These are phyloP conservation scores for Poa pratensis DNA, from an alignment of 176 grass and related monocot genomes.

Conservation along the genomic window DNA sequence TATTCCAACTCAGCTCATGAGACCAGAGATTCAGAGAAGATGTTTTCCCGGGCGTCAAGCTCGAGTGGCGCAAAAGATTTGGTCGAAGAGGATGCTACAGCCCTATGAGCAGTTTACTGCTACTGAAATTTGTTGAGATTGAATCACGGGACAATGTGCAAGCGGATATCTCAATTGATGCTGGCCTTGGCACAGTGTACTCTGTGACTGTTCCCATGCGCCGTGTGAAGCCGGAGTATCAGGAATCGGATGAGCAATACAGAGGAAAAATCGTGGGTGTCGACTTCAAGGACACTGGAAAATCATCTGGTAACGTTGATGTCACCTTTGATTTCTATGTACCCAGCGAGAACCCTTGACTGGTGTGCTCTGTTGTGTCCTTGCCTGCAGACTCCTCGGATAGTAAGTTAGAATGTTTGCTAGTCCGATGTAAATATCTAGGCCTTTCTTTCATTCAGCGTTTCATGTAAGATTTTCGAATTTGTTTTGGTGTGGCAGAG, in stretches of 20 bases:
- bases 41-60: no score
- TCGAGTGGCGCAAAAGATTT: no score
- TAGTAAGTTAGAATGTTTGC: conserved; percentile 39
- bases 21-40: no score
- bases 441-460: neutral
- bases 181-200: conserved; percentile 80
- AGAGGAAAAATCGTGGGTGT: conserved; percentile 77
- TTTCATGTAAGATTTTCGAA: conserved; percentile 42
- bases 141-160: conserved; percentile 91
- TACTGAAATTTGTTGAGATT: conserved; percentile 75
- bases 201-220: conserved; percentile 83
- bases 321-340: conserved; percentile 90
- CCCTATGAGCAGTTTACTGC: no score
- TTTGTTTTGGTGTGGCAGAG: conserved; percentile 10
- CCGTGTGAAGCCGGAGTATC: conserved; percentile 81
- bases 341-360: conserved; percentile 62
- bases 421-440: conserved; percentile 57
- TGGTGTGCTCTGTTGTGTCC: neutral
- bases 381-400: neutral
- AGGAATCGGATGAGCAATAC: conserved; percentile 93
- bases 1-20: no score
- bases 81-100: no score
- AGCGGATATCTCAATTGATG: conserved; percentile 79
- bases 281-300: conserved; percentile 86
- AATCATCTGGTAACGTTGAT: conserved; percentile 68